Evolutionary conservation across 2,329 filamentous ascomycete genomes (phyloP), one percentile per base, ranked within the genome.

Genomic region (Ophiocordyceps camponoti-leonardi): DNA sequence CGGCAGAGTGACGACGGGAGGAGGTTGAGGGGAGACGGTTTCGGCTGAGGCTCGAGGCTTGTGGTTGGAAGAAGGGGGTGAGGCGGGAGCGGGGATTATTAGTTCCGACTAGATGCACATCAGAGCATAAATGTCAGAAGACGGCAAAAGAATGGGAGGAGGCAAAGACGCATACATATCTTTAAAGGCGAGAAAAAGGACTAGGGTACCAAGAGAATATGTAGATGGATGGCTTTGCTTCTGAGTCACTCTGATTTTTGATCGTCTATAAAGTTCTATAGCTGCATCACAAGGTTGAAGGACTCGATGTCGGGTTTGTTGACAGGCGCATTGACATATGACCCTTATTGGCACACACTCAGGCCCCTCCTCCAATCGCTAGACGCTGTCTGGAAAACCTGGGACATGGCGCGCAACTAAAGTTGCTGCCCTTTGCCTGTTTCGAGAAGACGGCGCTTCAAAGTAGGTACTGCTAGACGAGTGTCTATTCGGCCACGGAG

Each of bases 1-100:
- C 52, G 59, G 60, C 57, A 52, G 61, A 57, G 22, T 23, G 51
- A n/a, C 50, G 55, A 53, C 53, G 45, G 45, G 49, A 43, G 46
- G 51, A 53, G 47, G 53, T 48, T 56, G 58, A 55, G 50, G 49
- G 49, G 51, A 47, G 48, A 48, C 46, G 49, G 52, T 46, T 42
- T 45, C 48, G 43, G 43, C 46, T 46, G 35, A 19, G n/a, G 35
- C 16, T n/a, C 35, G n/a, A 39, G n/a, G 18, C 35, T 19, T 19
- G 35, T n/a, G 45, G 46, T 49, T 49, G 49, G 46, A 14, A 16
- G 26, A 30, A 39, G 44, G 45, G n/a, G 45, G 46, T 49, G 46
- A 23, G n/a, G 22, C 22, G 49, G 49, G 31, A 46, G 45, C 35
- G 35, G 35, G 20, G 4, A 20, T 20, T n/a, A 11, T 11, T 39